Evolutionary conservation across 2,329 filamentous ascomycete species (phyloP), one percentile per base, ranked within the genome.

Genomic region (Pseudocercospora fuligena): DNA sequence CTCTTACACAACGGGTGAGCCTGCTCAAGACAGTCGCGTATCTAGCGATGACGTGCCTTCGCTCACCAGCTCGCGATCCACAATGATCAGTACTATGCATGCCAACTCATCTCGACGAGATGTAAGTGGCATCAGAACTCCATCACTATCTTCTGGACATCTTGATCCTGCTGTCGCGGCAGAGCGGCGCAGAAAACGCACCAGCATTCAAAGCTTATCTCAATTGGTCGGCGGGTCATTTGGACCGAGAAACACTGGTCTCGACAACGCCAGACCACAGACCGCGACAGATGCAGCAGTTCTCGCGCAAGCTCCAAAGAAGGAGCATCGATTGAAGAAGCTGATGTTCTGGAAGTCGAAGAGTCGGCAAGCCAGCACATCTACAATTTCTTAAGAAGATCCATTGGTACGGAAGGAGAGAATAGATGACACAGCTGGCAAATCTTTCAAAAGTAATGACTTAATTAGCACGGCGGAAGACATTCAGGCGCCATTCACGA

Each of bases 321-420:
- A 89, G 77, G 83, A 87, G 43, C 91, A 89, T 76, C 86, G 90
- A 31, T 80, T 93, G 43, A 90, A 91, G 76, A 89, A 90, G 60
- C 84, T 93, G 81, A 88, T 93, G 84, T 94, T 94, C 78, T 94
- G 90, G 90, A 92, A 90, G 79, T 82, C 84, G 9, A 88, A 85
- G 74, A 71, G 64, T 65, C 70, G 70, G 47, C 67, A 72, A 57
- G 68, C 66, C 67, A 72, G 70, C 70, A 69, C 66, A 23, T 70
- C 70, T 36, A 70, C 68, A 14, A 63, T 67, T 46, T 61, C 60
- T 25, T 70, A 60, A 61, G 54, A 27, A 16, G 7, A 43, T 47
- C 3, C 56, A 43, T 23, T 40, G n/a, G 23, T 33, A 2, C 7
- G n/a, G 9, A 29, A 53, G 27, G 40, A 27, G 29, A 62, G 46